These are phyloP conservation scores for Fagus sylvatica DNA, from an alignment of 306 rosid genomes.

Conservation along the genomic window DNA sequence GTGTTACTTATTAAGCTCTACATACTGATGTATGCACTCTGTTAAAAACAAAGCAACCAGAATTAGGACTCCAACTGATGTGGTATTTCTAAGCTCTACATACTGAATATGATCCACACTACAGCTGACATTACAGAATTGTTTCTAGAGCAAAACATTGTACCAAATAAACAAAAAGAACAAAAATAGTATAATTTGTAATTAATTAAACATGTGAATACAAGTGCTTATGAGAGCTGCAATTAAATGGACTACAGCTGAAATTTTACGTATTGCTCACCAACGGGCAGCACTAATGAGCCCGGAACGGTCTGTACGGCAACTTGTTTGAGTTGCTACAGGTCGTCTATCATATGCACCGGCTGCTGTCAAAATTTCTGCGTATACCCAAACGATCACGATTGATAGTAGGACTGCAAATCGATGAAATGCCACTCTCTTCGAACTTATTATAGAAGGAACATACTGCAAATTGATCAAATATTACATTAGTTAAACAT, in stretches of 20 bases:
- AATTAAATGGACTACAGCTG: neutral
- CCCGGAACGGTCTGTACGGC: conserved; percentile 96
- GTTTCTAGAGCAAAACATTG: neutral
- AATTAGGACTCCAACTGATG: neutral
- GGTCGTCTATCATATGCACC: conserved; percentile 75
- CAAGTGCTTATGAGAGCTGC: neutral
- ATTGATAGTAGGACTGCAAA: conserved; percentile 60
- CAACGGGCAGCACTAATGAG: conserved; percentile 75
- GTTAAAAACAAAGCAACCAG: neutral
- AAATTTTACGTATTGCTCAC: conserved; percentile 42
- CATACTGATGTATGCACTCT: neutral
- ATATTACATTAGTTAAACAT: conserved; percentile 20
- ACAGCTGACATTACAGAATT: neutral
- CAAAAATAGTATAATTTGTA: neutral
- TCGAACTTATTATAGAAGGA: conserved; percentile 45
- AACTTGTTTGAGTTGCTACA: conserved; percentile 65
- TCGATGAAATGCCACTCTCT: conserved; percentile 42
- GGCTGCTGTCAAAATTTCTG: conserved; percentile 78
- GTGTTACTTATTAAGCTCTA: neutral
- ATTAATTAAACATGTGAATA: neutral
- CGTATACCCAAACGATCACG: conserved; percentile 73
- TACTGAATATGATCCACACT: neutral
- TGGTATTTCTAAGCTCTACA: conserved; percentile 5
- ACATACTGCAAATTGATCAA: conserved; percentile 57
- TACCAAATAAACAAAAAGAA: neutral